Evolutionary conservation across 305 asterid species (phyloP), one percentile per base, ranked within the genome.

Genomic region (Withania somnifera): DNA sequence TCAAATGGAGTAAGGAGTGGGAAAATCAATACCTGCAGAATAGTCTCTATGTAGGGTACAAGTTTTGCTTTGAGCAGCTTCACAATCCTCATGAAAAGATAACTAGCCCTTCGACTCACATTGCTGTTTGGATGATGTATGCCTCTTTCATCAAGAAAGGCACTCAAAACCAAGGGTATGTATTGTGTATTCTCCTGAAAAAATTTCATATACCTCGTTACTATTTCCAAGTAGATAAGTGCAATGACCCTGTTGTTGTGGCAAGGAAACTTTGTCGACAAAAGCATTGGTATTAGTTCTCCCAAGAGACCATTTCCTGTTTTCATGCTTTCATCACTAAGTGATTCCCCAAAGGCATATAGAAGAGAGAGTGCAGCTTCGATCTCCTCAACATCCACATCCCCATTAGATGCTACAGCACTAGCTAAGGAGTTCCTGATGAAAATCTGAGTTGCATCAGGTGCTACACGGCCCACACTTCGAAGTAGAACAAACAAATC

Each of bases 121-220:
- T 87, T 88, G 84, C 85, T 77, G 89, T 91, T 97, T 51, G 96
- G 93, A 85, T 97, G 99, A 84, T 91, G 97, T 87, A 94, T 87
- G 83, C 99, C 98, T 87, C 99, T 91, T 92, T 92, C 97, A 83
- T 97, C 98, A 52, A 97, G 97, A 88, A 94, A 97, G 83, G 97
- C 98, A 68, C 89, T 66, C 84, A 97, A 82, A 69, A 90, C 97
- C 57, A 87, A 80, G 64, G 95, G 98, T 86, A 97, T 87, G 84
- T 90, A 93, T 81, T 91, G 97, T 61, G 91, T 90, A 86, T 93
- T 93, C 88, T 93, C 97, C 53, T 86, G 89, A 79, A 96, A 91
- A 83, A 92, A 94, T 80, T 93, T 94, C 87, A 91, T 86, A 66
- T 92, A 97, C 89, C 98, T 92, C 9, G 98, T 88, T 85, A 97